Base-by-base conservation (phyloP, 2,329 filamentous ascomycete species). In the Ophiosphaerella narmari region DNA sequence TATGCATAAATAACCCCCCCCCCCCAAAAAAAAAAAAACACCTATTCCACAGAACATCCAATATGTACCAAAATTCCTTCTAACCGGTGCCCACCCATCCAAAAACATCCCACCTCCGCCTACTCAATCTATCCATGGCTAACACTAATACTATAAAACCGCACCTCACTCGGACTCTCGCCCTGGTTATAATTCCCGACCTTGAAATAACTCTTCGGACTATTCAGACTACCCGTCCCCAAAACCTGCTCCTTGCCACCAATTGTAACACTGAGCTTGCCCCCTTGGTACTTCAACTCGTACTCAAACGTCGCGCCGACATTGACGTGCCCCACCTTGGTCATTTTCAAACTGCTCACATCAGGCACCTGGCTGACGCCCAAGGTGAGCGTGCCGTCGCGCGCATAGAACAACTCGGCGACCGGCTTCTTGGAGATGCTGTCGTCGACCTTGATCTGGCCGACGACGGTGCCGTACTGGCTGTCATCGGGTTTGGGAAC, bases 401-500 rank as follows among this genome's bases (percentile, higher is more conserved):
- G 48, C 41, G 68, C 72, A 50, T 72, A 72, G 59, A 73, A 78
- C 13, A 78, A 57, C 52, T 77, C 75, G 13, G 64, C 68, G 11
- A 77, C 65, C 1, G 75, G 75, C 57, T 77, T 77, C 48, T 48
- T 65, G 18, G 71, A 75, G 9, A 74, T 52, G 7, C n/a, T 29
- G 37, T 60, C 58, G 36, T 75, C 70, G 40, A 74, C 70, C 39
- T 76, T 71, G 47, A 77, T 68, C 52, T 77, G 74, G 5, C 74
- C 74, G 39, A 77, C 63, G 6, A 74, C 72, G 8, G 71, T 75
- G 7, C 72, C 72, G 42, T 70, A 65, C 23, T 63, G 59, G 16
- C 68, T 71, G 50, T 72, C 63, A 50, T 71, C 67, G 0, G 73
- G 66, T 33, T 58, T 52, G 0, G 54, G 35, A 2, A 74, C 71